Evolutionary conservation across 495 filamentous ascomycete genomes (phyloP), one percentile per base, ranked within the genome.

Genomic region (Hyphodiscus hymeniophilus): DNA sequence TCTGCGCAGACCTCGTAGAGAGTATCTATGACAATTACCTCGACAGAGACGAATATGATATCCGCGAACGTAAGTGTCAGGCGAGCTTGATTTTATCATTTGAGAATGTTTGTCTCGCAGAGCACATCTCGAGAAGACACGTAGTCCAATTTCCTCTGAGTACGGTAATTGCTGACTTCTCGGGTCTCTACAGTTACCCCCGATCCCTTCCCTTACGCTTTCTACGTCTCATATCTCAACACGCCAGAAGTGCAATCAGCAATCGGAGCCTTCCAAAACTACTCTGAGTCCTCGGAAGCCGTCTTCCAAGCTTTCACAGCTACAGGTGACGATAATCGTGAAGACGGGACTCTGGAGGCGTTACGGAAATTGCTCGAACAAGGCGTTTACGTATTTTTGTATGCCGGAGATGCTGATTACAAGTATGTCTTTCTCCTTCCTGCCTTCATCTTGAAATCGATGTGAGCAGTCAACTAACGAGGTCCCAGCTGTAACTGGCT

Each of bases 361-460:
- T 56, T 79, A 31, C 57, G 61, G 15, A 66, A 67, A 38, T 58
- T 82, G 30, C 38, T 84, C n/a, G 48, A 69, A 4, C 66, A 66
- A 13, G 68, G 67, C n/a, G 60, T 81, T 20, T 73, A 71, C 16
- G 72, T 81, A 0, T 63, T 66, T 30, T 61, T 79, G 62, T 80
- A 75, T 54, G 71, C 71, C 30, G 80, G 80, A 12, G 80, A 84
- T 60, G 77, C 76, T 16, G 79, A 82, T 57, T 84, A 74, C 61
- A 79, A 56, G 47, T 51, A 39, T 8, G 52, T 46, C 10, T 18
- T 21, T n/a, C n/a, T n/a, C n/a, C n/a, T n/a, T n/a, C n/a, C n/a
- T n/a, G n/a, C n/a, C n/a, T n/a, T n/a, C n/a, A n/a, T n/a, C n/a
- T n/a, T n/a, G n/a, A n/a, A n/a, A n/a, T n/a, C n/a, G n/a, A n/a